Conservation (phyloP, 2,329 filamentous ascomycete genomes). For the Blumeria graminis region DNA sequence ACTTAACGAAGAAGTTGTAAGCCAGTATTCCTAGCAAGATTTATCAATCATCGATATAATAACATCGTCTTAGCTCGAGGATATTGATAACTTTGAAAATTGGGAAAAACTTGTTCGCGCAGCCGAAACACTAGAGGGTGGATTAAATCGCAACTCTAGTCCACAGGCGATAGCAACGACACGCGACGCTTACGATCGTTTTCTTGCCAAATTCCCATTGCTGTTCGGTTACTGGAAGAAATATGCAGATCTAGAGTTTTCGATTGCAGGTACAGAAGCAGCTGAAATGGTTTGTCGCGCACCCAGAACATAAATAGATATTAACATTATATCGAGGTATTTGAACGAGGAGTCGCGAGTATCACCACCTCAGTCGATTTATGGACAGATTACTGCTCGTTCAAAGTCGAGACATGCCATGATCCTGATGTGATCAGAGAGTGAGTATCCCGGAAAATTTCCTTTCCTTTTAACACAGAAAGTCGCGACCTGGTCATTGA, state of each 20-base stretch:
- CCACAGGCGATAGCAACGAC: constrained; percentile 75
- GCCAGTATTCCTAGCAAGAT: constrained; percentile 15
- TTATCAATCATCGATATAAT: constrained; percentile 3
- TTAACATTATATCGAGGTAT: constrained; percentile 35
- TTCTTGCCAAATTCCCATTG: constrained; percentile 82
- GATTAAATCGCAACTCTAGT: constrained; percentile 87
- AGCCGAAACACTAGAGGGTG: constrained; percentile 69
- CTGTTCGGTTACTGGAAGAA: constrained; percentile 99
- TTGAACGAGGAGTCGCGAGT: constrained; percentile 82
- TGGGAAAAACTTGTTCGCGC: constrained; percentile 84
- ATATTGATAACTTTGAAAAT: constrained; percentile 75
- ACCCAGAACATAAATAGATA: constrained; percentile 1
- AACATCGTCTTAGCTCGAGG: constrained; percentile 17
- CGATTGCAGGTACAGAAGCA: constrained; percentile 85
- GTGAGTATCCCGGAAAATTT: constrained; percentile 66
- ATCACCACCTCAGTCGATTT: constrained; percentile 86
- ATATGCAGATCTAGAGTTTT: constrained; percentile 93
- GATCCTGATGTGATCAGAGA: constrained; percentile 91
- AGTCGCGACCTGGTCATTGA: constrained; percentile 15
- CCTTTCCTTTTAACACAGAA: constrained; percentile 34
- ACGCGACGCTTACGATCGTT: constrained; percentile 72
- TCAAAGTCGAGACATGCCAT: constrained; percentile 95
- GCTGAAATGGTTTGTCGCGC: constrained; percentile 59
- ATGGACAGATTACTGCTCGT: constrained; percentile 91
- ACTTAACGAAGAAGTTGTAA: constrained; percentile 53